These are phyloP conservation scores for Ophiosphaerella herpotricha DNA, from an alignment of 2,329 filamentous ascomycete genomes.

Conservation along the genomic window DNA sequence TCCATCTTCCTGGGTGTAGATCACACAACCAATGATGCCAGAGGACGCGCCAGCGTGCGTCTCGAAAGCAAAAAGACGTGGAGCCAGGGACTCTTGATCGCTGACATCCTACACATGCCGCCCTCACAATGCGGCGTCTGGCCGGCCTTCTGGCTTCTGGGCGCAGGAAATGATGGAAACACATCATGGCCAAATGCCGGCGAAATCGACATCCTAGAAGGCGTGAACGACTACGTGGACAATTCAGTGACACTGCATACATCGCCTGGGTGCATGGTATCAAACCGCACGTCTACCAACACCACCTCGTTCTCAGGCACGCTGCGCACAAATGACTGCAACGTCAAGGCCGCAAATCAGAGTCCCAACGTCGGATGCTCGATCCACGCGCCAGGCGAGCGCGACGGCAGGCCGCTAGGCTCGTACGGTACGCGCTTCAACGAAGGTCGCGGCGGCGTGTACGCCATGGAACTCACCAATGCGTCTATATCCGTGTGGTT, in stretches of 20 bases:
- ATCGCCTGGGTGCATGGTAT: slow-evolving; percentile 24
- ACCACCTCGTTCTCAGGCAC: slow-evolving; percentile 47
- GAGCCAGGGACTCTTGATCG: slow-evolving; percentile 39
- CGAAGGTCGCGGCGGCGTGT: slow-evolving; percentile 43
- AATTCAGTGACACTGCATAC: slow-evolving; percentile 44
- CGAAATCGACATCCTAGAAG: slow-evolving; percentile 46
- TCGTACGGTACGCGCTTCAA: slow-evolving; percentile 45
- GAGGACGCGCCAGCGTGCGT: slow-evolving; percentile 37
- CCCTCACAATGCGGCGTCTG: slow-evolving; percentile 34
- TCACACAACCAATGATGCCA: slow-evolving; percentile 30
- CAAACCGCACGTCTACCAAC: slow-evolving; percentile 14
- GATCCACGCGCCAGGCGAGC: slow-evolving; percentile 7
- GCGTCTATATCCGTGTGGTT: slow-evolving; percentile 50
- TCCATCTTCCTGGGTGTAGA: slow-evolving; percentile 51
- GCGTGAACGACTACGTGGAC: slow-evolving; percentile 33
- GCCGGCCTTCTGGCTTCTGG: slow-evolving; percentile 43
- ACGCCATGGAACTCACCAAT: slow-evolving; percentile 47
- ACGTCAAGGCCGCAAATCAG: slow-evolving; percentile 39
- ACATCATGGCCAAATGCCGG: slow-evolving; percentile 35
- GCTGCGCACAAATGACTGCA: slow-evolving; percentile 53
- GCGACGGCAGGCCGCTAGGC: slow-evolving; percentile 4
- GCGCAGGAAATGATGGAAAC: slow-evolving; percentile 14
- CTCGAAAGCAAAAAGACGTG: slow-evolving; percentile 36
- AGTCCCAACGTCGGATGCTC: slow-evolving; percentile 42
- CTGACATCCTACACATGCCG: slow-evolving; percentile 45